Conservation (phyloP, 805 yeast genomes). For the Yarrowia hollandica region DNA sequence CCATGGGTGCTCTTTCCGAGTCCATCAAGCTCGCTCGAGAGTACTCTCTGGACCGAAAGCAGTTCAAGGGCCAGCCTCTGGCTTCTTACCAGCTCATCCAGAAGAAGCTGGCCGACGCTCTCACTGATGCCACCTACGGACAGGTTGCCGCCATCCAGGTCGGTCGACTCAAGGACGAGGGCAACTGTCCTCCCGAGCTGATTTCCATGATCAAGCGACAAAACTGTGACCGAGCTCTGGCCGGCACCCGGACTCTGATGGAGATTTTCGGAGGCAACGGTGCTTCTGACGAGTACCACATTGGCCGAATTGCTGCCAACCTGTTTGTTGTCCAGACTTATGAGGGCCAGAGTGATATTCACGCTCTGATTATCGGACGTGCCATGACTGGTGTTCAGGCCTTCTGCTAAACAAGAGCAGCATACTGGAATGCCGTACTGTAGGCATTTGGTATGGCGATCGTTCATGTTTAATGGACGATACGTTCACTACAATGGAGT, state of each 20-base stretch:
- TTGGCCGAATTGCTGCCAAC: constrained; percentile 47
- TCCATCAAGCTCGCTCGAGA: constrained; percentile 43
- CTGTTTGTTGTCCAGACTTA: constrained; percentile 49
- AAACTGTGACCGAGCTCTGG: constrained; percentile 47
- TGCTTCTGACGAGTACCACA: constrained; percentile 48
- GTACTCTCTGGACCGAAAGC: constrained; percentile 46
- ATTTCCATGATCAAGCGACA: constrained; percentile 48
- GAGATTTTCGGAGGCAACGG: constrained; percentile 51
- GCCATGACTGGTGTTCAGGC: constrained; percentile 47
- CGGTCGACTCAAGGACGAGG: constrained; percentile 46
- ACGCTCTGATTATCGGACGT: constrained; percentile 46
- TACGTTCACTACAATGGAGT: not conserved
- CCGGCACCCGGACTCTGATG: constrained; percentile 44
- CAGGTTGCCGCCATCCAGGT: constrained; percentile 45
- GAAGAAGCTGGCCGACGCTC: constrained; percentile 47
- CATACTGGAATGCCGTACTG: too few species aligned
- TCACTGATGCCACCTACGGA: constrained; percentile 46
- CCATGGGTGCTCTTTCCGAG: constrained; percentile 48
- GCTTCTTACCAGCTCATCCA: constrained; percentile 47
- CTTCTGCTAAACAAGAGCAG: constrained; percentile 35
- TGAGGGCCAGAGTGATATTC: constrained; percentile 50
- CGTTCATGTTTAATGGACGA: too few species aligned
- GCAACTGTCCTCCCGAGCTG: constrained; percentile 46
- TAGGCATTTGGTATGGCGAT: not conserved
- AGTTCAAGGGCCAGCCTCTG: constrained; percentile 44